Base-by-base conservation (phyloP, 768 basidiomycete genomes). In the Sistotremastrum suecicum region DNA sequence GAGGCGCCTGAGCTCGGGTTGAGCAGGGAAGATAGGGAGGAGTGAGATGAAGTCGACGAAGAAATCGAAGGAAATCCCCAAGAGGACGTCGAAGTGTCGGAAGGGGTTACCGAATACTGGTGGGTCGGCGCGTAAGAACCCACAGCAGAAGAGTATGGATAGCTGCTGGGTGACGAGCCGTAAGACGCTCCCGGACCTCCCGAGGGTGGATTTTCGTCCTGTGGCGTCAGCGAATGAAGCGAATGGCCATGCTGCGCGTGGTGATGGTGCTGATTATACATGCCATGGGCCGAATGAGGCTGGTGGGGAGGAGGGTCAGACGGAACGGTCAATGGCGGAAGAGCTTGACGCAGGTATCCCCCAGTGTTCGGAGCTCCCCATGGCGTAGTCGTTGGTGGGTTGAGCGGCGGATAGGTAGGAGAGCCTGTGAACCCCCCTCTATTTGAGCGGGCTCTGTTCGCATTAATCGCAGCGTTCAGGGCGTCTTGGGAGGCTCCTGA, bases 311-410 rank as follows among this genome's bases (percentile, higher is more conserved):
- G 72, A 11, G 80, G 71, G 45, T 86, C 83, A 30, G 80, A 79
- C 44, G 86, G 87, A 41, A 88, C 85, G 42, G 80, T 86, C 45
- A 90, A 72, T 30, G 86, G 86, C 31, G 86, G 87, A 43, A 90
- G 69, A 29, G 77, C 72, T 45, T 74, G 68, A 42, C 80, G 74
- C 43, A 33, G 41, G 58, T 51, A 44, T 48, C 76, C 59, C 65
- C 76, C 78, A 54, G 60, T 63, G 46, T 62, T 71, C 39, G 43
- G 46, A 43, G 67, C 66, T 51, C 68, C 69, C 82, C 83, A 84
- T 48, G 71, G 72, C 40, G 72, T 56, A 35, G 73, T 62, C 47
- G 67, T 66, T 41, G 69, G 66, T 53, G 79, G 82, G 57, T 66
- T 71, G 51, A 84, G 72, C 41, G 83, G 83, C 1, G 77, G 77